These are phyloP conservation scores for Umbelopsis isabellina DNA, from an alignment of 192 early-diverging fungal genomes.

Conservation along the genomic window DNA sequence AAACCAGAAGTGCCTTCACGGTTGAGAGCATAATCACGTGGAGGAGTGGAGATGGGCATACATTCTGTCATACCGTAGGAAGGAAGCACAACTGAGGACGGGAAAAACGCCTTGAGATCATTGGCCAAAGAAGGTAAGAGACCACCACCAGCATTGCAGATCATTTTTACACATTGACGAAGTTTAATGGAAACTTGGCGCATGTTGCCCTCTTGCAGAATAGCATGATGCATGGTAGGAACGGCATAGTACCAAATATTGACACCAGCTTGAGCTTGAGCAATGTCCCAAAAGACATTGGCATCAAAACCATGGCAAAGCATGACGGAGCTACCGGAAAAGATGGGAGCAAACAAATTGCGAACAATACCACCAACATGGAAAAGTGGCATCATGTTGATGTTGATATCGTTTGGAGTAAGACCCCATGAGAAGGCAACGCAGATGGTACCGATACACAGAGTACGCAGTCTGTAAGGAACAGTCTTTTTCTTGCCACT, in stretches of 20 bases:
- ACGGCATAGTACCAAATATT: constrained; percentile 61
- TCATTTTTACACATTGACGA: constrained; percentile 40
- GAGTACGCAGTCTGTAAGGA: constrained; percentile 69
- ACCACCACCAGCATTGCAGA: constrained; percentile 50
- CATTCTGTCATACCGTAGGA: constrained; percentile 58
- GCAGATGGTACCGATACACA: constrained; percentile 64
- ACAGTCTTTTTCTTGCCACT: constrained; percentile 70
- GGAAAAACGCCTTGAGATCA: constrained; percentile 36
- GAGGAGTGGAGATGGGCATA: constrained; percentile 56
- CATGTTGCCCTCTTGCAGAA: constrained; percentile 43
- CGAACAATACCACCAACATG: constrained; percentile 78
- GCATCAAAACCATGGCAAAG: constrained; percentile 67
- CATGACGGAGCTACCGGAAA: constrained; percentile 59
- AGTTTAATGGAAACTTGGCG: constrained; percentile 19
- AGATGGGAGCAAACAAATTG: constrained; percentile 61
- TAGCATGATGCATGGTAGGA: constrained; percentile 79
- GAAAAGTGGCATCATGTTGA: constrained; percentile 77
- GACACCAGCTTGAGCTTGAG: constrained; percentile 46
- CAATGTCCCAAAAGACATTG: constrained; percentile 67
- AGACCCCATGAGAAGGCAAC: constrained; percentile 63
- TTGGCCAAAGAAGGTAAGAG: constrained; percentile 41
- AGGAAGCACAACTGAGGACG: constrained; percentile 37
- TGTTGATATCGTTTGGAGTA: constrained; percentile 52
- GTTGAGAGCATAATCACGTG: constrained; percentile 41
- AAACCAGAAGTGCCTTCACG: constrained; percentile 45